Conservation (phyloP, 2,329 filamentous ascomycete species). For the Calonectria fujianensis region DNA sequence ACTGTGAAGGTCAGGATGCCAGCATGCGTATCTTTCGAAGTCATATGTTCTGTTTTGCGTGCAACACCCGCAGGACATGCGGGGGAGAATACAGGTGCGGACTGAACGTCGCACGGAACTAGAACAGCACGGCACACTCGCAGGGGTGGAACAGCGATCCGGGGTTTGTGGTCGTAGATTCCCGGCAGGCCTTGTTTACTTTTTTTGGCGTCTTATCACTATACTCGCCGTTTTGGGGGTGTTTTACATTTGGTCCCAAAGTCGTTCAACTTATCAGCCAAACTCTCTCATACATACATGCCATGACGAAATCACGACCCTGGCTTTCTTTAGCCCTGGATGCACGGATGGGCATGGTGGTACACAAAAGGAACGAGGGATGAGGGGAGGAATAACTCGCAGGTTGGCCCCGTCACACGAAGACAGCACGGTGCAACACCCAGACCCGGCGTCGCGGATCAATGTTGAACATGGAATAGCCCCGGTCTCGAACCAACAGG, state of each 20-base stretch:
- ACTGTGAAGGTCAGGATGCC: slow-evolving; percentile 27
- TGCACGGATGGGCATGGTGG: slow-evolving; percentile 49
- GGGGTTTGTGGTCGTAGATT: slow-evolving; percentile 29
- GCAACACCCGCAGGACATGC: slow-evolving; percentile 37
- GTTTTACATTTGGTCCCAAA: slow-evolving; percentile 23
- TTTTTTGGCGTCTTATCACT: slow-evolving; percentile 20
- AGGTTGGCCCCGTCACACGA: slow-evolving; percentile 47
- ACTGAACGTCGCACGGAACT: slow-evolving; percentile 31
- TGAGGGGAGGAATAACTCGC: slow-evolving; percentile 42
- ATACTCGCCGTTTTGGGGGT: not conserved
- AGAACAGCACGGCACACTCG: slow-evolving; percentile 22
- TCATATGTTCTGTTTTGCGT: slow-evolving; percentile 17
- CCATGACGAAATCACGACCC: slow-evolving; percentile 21
- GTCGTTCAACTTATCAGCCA: not conserved
- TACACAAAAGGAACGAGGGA: slow-evolving; percentile 42
- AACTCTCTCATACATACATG: not conserved
- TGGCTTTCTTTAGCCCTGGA: slow-evolving; percentile 42
- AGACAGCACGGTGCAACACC: slow-evolving; percentile 53
- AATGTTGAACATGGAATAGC: slow-evolving; percentile 42
- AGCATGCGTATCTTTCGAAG: not conserved
- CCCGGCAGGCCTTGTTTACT: slow-evolving; percentile 12
- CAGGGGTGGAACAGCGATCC: slow-evolving; percentile 31
- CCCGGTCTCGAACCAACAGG: not conserved
- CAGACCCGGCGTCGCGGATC: slow-evolving; percentile 53
- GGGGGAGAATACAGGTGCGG: slow-evolving; percentile 32